These are phyloP conservation scores for Fallopia convolvulus DNA, from an alignment of 148 eudicot species.

Conservation along the genomic window DNA sequence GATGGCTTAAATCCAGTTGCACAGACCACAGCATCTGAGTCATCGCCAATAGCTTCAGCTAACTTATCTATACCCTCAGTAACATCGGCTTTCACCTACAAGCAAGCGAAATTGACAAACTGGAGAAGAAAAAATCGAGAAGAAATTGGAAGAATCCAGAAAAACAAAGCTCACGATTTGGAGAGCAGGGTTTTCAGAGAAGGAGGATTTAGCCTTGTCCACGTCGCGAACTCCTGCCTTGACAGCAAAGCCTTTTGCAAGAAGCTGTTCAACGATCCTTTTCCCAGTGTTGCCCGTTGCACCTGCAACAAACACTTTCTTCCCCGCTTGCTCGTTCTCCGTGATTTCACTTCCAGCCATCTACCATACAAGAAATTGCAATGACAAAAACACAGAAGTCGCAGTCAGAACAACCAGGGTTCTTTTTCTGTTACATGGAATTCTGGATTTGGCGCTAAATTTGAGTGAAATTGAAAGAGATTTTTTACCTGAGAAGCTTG, in stretches of 20 bases:
- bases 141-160: neutral
- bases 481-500: slow-evolving; percentile 8
- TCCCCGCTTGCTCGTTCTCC: slow-evolving; percentile 23
- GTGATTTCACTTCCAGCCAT: slow-evolving; percentile 36
- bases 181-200: slow-evolving; percentile 54
- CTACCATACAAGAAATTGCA: neutral
- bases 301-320: slow-evolving; percentile 89
- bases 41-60: slow-evolving; percentile 78
- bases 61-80: slow-evolving; percentile 73
- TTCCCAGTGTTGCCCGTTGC: slow-evolving; percentile 93
- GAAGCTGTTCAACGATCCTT: slow-evolving; percentile 80
- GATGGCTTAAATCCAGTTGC: slow-evolving; percentile 87
- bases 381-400: neutral
- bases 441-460: neutral
- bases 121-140: neutral
- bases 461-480: neutral
- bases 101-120: slow-evolving; percentile 7
- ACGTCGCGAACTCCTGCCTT: slow-evolving; percentile 91
- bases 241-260: slow-evolving; percentile 82
- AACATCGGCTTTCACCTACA: slow-evolving; percentile 86
- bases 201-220: slow-evolving; percentile 53
- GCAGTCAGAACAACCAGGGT: neutral
- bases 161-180: slow-evolving; percentile 51
- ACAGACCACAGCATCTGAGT: slow-evolving; percentile 81
- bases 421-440: neutral